Evolutionary conservation across 331 rosid species (phyloP), one percentile per base, ranked within the genome.

Genomic region (Stylosanthes scabra): DNA sequence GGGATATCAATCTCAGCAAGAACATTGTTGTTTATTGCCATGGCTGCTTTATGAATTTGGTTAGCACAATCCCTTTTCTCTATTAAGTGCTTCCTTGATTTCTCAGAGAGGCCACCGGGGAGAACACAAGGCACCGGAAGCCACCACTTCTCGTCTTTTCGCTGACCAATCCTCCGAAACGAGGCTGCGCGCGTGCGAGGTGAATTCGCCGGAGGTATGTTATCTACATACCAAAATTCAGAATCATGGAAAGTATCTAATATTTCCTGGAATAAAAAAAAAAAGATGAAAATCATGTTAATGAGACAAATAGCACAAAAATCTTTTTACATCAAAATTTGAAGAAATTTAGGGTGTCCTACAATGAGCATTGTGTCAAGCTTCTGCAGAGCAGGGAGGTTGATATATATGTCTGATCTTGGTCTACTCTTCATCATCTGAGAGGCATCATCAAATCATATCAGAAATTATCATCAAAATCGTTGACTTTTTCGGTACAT

Each of bases 61-160:
- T 87, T 95, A 27, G 90, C 88, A 27, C 93, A 88, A 74, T 95
- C 93, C 44, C 97, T 83, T 75, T 86, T 95, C 81, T 88, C 90
- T 64, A 75, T 71, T 49, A 95, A 79, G 10, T 88, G 94, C 80
- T 90, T 95, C 77, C 86, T 85, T 4, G 96, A 75, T 76, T 86
- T 90, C 60, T 90, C 93, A 10, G 99, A 92, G 50, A 95, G 92
- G 74, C 99, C 99, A 31, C 80, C 85, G 0, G 89, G 81, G 55
- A 82, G 89, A 73, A 92, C 90, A 79, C 99, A 92, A 15, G 99
- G 99, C 58, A 88, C 83, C 8, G 99, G 99, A 74, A 92, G 49
- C 99, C 99, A 95, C 99, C 99, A 95, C 71, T 95, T 95, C 69
- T 90, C 98, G 51, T 95, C 98, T 71, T 88, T 90, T 76, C 97